Evolutionary conservation across 352 stramenopile species (phyloP).

Genomic region (Phytophthora vignae): DNA sequence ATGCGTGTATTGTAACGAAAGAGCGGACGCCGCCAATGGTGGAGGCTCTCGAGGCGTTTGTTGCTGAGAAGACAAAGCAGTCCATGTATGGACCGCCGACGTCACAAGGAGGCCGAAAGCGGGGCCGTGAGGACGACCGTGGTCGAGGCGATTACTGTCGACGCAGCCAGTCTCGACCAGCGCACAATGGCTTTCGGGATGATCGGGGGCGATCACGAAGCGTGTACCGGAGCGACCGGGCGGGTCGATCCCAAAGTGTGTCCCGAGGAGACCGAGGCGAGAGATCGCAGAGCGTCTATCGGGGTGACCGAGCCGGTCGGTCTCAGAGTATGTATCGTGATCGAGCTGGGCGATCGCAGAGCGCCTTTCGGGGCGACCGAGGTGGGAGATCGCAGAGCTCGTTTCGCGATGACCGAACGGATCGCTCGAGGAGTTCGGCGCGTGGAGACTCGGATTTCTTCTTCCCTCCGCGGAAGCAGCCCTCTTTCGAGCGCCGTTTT

Average conservation of each 20-base stretch:
- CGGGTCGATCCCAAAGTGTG: neutral
- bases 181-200: neutral
- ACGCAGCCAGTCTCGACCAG: neutral
- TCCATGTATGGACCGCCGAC: neutral
- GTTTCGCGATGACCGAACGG: too few relatives aligned
- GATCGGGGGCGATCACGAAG: neutral
- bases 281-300: neutral
- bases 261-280: too few relatives aligned
- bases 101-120: neutral
- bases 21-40: conserved; percentile 4
- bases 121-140: neutral
- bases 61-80: neutral
- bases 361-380: neutral
- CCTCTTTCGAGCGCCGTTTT: neutral
- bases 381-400: too few relatives aligned
- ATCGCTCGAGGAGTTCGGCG: neutral
- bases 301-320: neutral
- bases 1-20: neutral
- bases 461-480: conserved; percentile 5
- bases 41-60: conserved; percentile 19
- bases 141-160: neutral
- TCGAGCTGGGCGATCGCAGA: neutral
- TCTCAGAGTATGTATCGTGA: too few relatives aligned
- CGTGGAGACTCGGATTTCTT: conserved; percentile 1
- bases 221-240: neutral